Conservation (phyloP, 331 rosid genomes). For the Spiraea crenata region DNA sequence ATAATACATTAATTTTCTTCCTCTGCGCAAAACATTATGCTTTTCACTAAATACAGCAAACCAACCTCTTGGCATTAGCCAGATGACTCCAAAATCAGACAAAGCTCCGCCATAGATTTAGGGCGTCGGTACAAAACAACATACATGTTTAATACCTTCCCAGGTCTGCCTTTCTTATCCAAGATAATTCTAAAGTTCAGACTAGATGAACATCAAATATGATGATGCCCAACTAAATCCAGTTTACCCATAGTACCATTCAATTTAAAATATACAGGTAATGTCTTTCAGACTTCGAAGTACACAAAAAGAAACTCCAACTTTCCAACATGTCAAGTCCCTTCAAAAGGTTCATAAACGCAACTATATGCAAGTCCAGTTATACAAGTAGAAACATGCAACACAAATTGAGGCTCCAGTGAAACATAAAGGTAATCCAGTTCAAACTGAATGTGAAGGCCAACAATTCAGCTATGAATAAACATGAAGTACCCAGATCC, state of each 20-base stretch:
- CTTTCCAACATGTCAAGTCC: neutral
- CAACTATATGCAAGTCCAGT: neutral
- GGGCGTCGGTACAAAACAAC: too few species aligned
- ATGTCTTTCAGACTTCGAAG: neutral
- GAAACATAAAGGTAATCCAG: too few species aligned
- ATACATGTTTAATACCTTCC: too few species aligned
- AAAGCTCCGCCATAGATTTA: too few species aligned
- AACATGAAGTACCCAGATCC: neutral
- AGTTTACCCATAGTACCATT: neutral
- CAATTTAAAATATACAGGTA: neutral
- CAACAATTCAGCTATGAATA: neutral
- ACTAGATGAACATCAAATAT: neutral
- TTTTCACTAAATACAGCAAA: too few species aligned
- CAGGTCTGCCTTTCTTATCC: too few species aligned
- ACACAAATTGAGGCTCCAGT: too few species aligned
- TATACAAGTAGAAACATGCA: too few species aligned
- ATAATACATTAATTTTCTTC: too few species aligned
- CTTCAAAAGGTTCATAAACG: neutral
- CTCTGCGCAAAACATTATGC: too few species aligned
- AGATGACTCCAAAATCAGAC: too few species aligned
- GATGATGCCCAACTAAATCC: neutral
- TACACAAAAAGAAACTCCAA: neutral
- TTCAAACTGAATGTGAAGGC: neutral
- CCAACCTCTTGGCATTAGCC: too few species aligned
- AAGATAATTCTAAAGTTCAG: neutral